phyloP scores from a whole-genome alignment of 2,329 filamentous ascomycete genomes.

The Colletotrichum lupini region DNA sequence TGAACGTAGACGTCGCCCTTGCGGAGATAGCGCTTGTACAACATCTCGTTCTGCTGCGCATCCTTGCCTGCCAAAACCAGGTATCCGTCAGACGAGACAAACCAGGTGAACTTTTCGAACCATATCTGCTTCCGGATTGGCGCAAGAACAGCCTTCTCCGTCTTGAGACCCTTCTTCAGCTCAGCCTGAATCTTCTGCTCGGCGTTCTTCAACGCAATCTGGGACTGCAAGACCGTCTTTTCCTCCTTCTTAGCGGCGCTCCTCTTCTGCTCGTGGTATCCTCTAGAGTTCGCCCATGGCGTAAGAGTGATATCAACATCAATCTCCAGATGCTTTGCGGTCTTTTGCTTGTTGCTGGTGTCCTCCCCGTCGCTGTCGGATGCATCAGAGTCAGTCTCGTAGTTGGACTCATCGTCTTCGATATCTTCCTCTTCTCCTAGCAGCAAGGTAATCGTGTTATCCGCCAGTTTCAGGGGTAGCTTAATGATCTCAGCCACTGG shows the following conservation, averaged over 20 bases:
- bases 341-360: conserved; percentile 51
- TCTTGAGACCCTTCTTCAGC: conserved; percentile 87
- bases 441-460: conserved; percentile 86
- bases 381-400: conserved; percentile 74
- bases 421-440: conserved; percentile 77
- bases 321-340: conserved; percentile 70
- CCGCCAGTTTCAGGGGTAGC: conserved; percentile 87
- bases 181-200: conserved; percentile 89
- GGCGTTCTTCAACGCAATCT: conserved; percentile 86
- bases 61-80: conserved; percentile 91
- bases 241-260: conserved; percentile 87
- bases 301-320: conserved; percentile 87
- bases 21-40: conserved; percentile 88
- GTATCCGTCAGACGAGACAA: conserved; percentile 95
- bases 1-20: conserved; percentile 94
- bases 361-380: conserved; percentile 64
- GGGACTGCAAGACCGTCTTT: conserved; percentile 84
- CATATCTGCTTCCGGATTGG: conserved; percentile 87
- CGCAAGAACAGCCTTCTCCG: conserved; percentile 88
- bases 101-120: conserved; percentile 98
- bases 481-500: conserved; percentile 89
- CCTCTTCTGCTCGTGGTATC: conserved; percentile 92
- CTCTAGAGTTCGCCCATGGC: conserved; percentile 88
- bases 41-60: conserved; percentile 86
- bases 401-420: conserved; percentile 68